Evolutionary conservation across 768 basidiomycete species (phyloP).

Genomic region (Kockovaella imperatae): DNA sequence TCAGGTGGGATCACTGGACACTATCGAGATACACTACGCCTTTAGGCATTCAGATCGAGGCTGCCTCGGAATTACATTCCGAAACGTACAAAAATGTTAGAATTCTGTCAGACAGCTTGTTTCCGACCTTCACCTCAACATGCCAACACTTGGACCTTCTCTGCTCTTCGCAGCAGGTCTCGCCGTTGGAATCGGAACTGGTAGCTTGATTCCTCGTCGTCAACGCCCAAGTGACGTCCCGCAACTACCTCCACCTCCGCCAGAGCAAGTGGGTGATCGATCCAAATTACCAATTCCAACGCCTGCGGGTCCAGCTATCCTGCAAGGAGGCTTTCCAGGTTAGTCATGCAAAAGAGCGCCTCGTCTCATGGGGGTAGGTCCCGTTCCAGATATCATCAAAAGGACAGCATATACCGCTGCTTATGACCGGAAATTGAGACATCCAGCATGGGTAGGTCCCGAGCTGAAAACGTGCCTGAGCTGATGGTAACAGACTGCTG

Average conservation of each 20-base stretch:
- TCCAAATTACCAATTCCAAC: conserved; percentile 46
- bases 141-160: conserved; percentile 35
- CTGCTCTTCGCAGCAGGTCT: conserved; percentile 73
- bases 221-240: too few relatives aligned
- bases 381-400: conserved; percentile 68
- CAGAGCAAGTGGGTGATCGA: conserved; percentile 48
- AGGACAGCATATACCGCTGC: conserved; percentile 78
- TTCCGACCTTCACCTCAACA: background rate
- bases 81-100: too few relatives aligned
- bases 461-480: background rate
- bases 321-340: conserved; percentile 67
- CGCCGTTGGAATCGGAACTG: conserved; percentile 63
- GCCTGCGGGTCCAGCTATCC: conserved; percentile 21
- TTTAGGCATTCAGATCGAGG: too few relatives aligned
- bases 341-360: conserved; percentile 24
- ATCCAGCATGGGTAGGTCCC: conserved; percentile 78
- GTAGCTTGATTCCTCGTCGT: conserved; percentile 32
- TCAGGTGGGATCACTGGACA: too few relatives aligned
- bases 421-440: conserved; percentile 81
- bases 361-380: conserved; percentile 52
- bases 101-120: too few relatives aligned
- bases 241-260: conserved; percentile 47
- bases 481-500: conserved; percentile 65
- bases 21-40: too few relatives aligned
- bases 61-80: too few relatives aligned